Evolutionary conservation across 345 rosid species (phyloP).

Genomic region (Eucalyptus pauciflora): DNA sequence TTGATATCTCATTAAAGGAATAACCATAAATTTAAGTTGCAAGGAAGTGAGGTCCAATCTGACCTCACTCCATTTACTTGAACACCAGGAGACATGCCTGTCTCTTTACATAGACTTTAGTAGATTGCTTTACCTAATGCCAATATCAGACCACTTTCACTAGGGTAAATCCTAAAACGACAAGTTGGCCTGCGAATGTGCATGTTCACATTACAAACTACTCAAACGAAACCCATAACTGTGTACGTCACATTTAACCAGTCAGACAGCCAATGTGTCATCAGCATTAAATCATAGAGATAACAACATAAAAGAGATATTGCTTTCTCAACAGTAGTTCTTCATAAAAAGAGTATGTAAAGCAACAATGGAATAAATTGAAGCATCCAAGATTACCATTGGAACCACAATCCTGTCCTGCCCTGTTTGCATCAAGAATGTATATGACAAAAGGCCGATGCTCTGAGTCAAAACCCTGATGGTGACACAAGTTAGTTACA

Average conservation of each 20-base stretch:
- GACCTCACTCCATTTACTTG: neutral
- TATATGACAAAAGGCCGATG: conserved; percentile 81
- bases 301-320: neutral
- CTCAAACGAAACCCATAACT: neutral
- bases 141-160: neutral
- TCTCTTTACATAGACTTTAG: neutral
- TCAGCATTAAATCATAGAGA: neutral
- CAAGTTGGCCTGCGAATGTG: neutral
- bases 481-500: neutral
- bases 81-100: neutral
- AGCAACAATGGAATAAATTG: neutral
- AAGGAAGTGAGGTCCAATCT: neutral
- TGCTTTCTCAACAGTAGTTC: neutral
- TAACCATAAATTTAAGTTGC: neutral
- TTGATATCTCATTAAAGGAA: neutral
- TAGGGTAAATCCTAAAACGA: neutral
- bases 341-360: neutral
- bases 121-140: neutral
- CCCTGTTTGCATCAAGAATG: conserved; percentile 65
- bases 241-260: neutral
- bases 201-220: neutral
- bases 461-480: conserved; percentile 65
- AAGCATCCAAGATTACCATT: conserved; percentile 45
- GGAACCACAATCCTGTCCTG: conserved; percentile 88
- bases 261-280: neutral